Evolutionary conservation across 1,284 basidiomycete genomes (phyloP).

Genomic region (Crucibulum parvulum): DNA sequence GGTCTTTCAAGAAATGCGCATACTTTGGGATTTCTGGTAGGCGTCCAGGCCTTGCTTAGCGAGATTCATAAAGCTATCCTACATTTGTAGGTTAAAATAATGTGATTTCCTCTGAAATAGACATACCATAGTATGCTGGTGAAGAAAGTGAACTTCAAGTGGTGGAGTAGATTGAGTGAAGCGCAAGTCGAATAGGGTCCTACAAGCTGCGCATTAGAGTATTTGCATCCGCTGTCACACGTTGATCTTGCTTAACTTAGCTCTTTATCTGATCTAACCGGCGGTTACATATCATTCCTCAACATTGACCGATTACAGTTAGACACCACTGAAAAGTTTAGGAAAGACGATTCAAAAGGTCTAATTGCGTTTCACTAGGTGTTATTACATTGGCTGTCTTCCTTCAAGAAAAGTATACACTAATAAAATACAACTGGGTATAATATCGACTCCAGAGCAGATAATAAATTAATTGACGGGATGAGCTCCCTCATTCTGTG

Average conservation of each 20-base stretch:
- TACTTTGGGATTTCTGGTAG: conserved; percentile 52
- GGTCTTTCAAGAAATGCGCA: conserved; percentile 5
- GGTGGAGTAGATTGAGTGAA: not conserved
- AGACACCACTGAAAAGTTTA: too few species aligned
- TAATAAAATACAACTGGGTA: conserved; percentile 4
- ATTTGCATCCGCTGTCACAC: too few species aligned
- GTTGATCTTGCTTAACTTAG: too few species aligned
- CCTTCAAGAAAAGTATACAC: not conserved
- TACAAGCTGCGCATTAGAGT: too few species aligned
- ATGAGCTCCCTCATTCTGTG: conserved; percentile 14
- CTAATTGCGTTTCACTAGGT: too few species aligned
- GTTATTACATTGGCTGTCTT: too few species aligned
- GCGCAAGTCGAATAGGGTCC: too few species aligned
- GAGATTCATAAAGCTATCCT: conserved; percentile 72
- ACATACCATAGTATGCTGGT: conserved; percentile 10
- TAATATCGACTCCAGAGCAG: not conserved
- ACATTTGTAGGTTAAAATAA: not conserved
- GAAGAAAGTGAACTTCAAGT: too few species aligned
- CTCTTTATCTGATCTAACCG: too few species aligned
- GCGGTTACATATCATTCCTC: too few species aligned
- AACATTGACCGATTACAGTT: too few species aligned
- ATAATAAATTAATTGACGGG: conserved; percentile 6
- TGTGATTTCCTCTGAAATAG: not conserved
- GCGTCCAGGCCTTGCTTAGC: conserved; percentile 68
- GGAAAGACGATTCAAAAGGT: too few species aligned